A percentile compares a stretch with the other conserved stretches of the same genome.
phyloP scores from a whole-genome alignment of 306 rosid species.

The Cucurbita maxima region DNA sequence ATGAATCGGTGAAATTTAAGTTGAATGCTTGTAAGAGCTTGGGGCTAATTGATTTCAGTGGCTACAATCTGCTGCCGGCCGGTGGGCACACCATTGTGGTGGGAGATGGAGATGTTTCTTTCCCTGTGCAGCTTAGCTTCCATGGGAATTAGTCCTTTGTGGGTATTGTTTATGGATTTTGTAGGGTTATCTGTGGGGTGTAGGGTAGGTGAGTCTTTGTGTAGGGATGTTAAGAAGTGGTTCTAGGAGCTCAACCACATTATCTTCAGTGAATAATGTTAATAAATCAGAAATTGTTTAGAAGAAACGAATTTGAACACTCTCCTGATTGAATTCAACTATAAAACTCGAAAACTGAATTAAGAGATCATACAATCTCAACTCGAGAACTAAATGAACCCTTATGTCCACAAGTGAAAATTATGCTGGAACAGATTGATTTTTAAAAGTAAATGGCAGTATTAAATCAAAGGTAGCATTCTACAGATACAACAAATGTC shows the following conservation, averaged over 20 bases:
- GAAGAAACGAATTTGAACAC: no score
- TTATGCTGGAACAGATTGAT: neutral
- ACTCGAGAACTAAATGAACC: no score
- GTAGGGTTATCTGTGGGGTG: neutral
- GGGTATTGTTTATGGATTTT: neutral
- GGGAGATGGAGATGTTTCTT: constrained; percentile 7
- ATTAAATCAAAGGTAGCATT: neutral
- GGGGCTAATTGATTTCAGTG: constrained; percentile 10
- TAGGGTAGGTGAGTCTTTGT: neutral
- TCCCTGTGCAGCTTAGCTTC: neutral
- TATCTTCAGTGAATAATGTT: neutral
- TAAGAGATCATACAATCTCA: neutral
- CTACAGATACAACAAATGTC: neutral
- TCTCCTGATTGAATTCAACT: neutral
- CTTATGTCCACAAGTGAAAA: neutral
- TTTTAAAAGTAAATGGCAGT: neutral
- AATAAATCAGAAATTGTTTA: neutral
- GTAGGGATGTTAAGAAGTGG: neutral
- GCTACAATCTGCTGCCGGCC: constrained; percentile 11
- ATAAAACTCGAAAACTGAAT: no score
- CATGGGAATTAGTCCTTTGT: neutral
- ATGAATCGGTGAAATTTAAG: neutral
- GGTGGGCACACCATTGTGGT: constrained; percentile 13
- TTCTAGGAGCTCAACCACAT: neutral
- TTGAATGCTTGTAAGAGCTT: constrained; percentile 14